A percentile compares a stretch with the other conserved stretches of the same genome.
These are phyloP conservation scores for Aspergillus nidulans DNA, from an alignment of 495 filamentous ascomycete species.

Conservation along the genomic window DNA sequence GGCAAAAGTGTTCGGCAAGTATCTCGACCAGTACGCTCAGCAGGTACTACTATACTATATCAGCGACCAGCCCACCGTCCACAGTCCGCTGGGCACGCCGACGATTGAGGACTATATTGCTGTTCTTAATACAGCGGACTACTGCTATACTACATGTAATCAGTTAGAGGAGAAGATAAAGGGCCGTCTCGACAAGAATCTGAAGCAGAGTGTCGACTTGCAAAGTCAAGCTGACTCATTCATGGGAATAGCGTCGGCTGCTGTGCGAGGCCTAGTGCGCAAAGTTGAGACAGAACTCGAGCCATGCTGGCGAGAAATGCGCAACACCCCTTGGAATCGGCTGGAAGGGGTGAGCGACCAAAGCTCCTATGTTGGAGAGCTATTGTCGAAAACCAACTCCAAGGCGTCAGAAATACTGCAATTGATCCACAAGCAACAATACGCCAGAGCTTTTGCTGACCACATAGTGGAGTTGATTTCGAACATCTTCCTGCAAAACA, in stretches of 20 bases:
- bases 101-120: slow-evolving; percentile 73
- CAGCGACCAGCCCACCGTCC: slow-evolving; percentile 49
- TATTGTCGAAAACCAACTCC: slow-evolving; percentile 66
- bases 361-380: slow-evolving; percentile 81
- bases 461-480: slow-evolving; percentile 84
- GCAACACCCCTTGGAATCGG: slow-evolving; percentile 90
- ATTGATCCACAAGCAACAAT: slow-evolving; percentile 85
- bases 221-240: slow-evolving; percentile 92
- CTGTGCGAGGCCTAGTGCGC: slow-evolving; percentile 76
- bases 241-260: slow-evolving; percentile 88
- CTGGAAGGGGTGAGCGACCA: slow-evolving; percentile 95
- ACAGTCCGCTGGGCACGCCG: slow-evolving; percentile 50
- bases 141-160: slow-evolving; percentile 88
- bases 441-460: slow-evolving; percentile 90
- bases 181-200: slow-evolving; percentile 72
- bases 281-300: slow-evolving; percentile 80
- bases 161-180: slow-evolving; percentile 95
- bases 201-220: slow-evolving; percentile 73
- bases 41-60: slow-evolving; percentile 82
- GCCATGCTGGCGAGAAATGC: slow-evolving; percentile 92
- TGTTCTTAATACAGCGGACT: slow-evolving; percentile 94
- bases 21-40: slow-evolving; percentile 92
- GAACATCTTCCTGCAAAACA: slow-evolving; percentile 71
- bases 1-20: slow-evolving; percentile 80
- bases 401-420: slow-evolving; percentile 68